Evolutionary conservation across 305 asterid genomes (phyloP).

Genomic region (Rubia occidens): DNA sequence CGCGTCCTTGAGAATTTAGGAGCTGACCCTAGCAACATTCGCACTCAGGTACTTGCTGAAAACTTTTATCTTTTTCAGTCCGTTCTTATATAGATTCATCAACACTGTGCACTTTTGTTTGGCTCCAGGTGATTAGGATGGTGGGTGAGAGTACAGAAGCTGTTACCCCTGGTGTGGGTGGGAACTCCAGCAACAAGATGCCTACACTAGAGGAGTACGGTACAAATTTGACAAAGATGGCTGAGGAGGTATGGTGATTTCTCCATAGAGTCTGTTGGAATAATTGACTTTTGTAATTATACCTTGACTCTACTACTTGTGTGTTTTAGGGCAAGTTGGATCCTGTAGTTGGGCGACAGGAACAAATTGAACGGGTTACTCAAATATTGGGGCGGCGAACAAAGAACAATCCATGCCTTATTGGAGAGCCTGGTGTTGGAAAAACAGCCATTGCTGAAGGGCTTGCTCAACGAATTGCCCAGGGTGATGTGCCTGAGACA

Average conservation of each 20-base stretch:
- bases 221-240: constrained; percentile 89
- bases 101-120: not conserved
- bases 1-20: constrained; percentile 95
- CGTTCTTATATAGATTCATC: not conserved
- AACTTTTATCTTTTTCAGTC: not conserved
- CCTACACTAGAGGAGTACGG: constrained; percentile 97
- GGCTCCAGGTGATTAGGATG: constrained; percentile 70
- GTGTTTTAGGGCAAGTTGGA: constrained; percentile 76
- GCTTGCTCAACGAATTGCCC: constrained; percentile 90
- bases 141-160: constrained; percentile 89
- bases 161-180: constrained; percentile 92
- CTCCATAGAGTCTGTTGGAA: not conserved
- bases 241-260: constrained; percentile 71
- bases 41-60: constrained; percentile 60
- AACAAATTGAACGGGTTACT: constrained; percentile 84
- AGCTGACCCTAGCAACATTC: constrained; percentile 87
- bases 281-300: not conserved
- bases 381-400: constrained; percentile 94
- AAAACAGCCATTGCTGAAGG: constrained; percentile 99
- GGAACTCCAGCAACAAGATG: constrained; percentile 85
- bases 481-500: constrained; percentile 96
- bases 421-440: constrained; percentile 99
- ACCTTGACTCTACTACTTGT: constrained; percentile 5
- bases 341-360: constrained; percentile 96
- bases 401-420: constrained; percentile 91